phyloP scores from a whole-genome alignment of 2,329 filamentous ascomycete genomes.

The Fusarium sp. region DNA sequence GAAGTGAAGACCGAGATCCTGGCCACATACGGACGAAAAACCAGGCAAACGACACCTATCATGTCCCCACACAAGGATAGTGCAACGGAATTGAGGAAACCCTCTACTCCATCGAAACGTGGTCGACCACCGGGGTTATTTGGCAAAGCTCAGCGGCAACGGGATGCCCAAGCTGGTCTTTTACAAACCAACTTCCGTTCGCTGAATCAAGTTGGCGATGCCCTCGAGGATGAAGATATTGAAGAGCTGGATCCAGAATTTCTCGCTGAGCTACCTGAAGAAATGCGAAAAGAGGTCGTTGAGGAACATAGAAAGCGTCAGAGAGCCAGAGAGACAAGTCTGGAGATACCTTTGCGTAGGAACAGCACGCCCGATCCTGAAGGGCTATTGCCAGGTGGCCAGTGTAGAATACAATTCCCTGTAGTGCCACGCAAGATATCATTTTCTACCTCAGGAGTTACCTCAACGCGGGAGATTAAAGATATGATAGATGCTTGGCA shows the following conservation, averaged over 20 bases:
- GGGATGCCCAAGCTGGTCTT: conserved; percentile 66
- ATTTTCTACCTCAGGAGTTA: conserved; percentile 56
- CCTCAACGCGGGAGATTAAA: conserved; percentile 69
- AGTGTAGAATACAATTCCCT: conserved; percentile 58
- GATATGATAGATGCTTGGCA: conserved; percentile 82
- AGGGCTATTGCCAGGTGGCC: conserved; percentile 46
- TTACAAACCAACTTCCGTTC: conserved; percentile 78
- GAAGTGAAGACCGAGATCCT: conserved; percentile 88
- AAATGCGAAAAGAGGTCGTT: conserved; percentile 80
- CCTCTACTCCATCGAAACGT: conserved; percentile 73
- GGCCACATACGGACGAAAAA: conserved; percentile 68
- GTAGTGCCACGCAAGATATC: conserved; percentile 55
- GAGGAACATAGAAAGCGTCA: conserved; percentile 70
- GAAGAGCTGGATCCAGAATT: conserved; percentile 74
- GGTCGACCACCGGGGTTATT: conserved; percentile 54
- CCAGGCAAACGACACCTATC: conserved; percentile 49
- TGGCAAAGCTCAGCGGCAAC: conserved; percentile 59
- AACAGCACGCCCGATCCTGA: conserved; percentile 37
- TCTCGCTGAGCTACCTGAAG: conserved; percentile 82
- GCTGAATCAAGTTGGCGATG: conserved; percentile 47
- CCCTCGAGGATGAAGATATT: conserved; percentile 47
- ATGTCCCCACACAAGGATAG: conserved; percentile 68
- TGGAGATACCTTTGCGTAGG: conserved; percentile 51
- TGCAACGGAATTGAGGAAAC: conserved; percentile 60
- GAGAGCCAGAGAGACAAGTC: conserved; percentile 64